Percentiles rank a stretch among this genome's conserved stretches.
Evolutionary conservation across 192 early-diverging fungal species (phyloP).

Genomic region (Coemansia furcata): DNA sequence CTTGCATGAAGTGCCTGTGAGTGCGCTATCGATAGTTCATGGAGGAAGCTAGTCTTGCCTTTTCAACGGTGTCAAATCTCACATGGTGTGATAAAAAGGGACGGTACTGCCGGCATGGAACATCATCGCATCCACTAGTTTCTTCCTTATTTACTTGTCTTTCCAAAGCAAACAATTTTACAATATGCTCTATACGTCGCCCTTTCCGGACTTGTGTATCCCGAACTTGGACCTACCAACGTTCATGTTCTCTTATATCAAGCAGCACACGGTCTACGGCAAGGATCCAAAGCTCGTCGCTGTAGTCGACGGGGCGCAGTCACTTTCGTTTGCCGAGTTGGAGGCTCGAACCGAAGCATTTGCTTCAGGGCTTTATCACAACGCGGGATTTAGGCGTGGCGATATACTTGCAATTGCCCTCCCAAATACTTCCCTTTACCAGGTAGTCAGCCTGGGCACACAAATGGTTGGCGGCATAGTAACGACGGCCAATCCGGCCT

Average conservation of each 20-base stretch:
- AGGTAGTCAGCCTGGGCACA: constrained; percentile 60
- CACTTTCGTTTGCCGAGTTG: constrained; percentile 33
- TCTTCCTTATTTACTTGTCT: neutral
- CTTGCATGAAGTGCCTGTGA: neutral
- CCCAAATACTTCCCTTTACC: constrained; percentile 69
- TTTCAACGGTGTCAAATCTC: neutral
- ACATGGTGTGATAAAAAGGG: neutral
- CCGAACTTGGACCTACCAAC: constrained; percentile 43
- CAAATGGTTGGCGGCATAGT: constrained; percentile 67
- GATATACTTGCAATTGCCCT: constrained; percentile 70
- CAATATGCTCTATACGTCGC: constrained; percentile 46
- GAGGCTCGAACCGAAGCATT: constrained; percentile 21
- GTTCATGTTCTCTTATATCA: constrained; percentile 34
- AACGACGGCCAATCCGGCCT: constrained; percentile 79
- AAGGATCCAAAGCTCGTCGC: constrained; percentile 27
- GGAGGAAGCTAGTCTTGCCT: neutral
- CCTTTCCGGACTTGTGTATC: constrained; percentile 17
- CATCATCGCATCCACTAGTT: too few relatives aligned
- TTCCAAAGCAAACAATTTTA: neutral
- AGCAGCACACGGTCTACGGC: constrained; percentile 33
- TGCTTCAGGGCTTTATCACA: constrained; percentile 47
- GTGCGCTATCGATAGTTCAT: neutral
- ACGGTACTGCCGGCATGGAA: neutral
- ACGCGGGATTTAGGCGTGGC: constrained; percentile 60
- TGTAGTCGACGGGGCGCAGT: constrained; percentile 15